These are phyloP conservation scores for Trypethelium eluteriae DNA, from an alignment of 495 filamentous ascomycete genomes.

Conservation along the genomic window DNA sequence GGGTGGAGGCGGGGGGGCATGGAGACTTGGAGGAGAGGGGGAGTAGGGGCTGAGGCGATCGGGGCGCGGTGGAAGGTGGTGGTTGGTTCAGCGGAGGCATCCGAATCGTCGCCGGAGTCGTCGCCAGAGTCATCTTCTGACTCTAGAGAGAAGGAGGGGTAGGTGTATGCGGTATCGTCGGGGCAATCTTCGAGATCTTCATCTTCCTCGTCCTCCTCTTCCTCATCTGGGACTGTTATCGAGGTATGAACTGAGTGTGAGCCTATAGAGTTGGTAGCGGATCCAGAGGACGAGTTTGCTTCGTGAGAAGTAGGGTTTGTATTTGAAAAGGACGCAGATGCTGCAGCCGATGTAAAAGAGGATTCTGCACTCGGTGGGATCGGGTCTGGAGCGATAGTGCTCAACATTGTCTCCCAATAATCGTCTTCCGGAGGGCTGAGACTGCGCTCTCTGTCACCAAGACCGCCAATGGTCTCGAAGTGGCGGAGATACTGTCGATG, in stretches of 20 bases:
- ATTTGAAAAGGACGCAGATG: conserved; percentile 41
- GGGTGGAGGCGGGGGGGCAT: background rate
- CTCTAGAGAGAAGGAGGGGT: conserved; percentile 12
- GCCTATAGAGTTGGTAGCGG: conserved; percentile 29
- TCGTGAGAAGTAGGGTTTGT: conserved; percentile 27
- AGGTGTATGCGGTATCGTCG: background rate
- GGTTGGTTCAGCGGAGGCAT: conserved; percentile 14
- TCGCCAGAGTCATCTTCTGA: conserved; percentile 25
- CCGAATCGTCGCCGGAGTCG: conserved; percentile 24
- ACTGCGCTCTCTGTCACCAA: conserved; percentile 77
- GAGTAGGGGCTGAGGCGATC: background rate
- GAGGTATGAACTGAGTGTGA: conserved; percentile 27
- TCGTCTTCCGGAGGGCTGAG: conserved; percentile 52
- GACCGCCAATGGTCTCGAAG: conserved; percentile 49
- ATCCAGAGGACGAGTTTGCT: conserved; percentile 31
- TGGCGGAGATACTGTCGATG: conserved; percentile 3
- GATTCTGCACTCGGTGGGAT: conserved; percentile 71
- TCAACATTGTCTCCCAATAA: conserved; percentile 72
- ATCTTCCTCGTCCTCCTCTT: conserved; percentile 15
- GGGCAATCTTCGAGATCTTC: conserved; percentile 9
- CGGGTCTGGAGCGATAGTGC: conserved; percentile 71
- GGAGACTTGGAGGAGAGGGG: background rate
- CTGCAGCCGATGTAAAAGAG: conserved; percentile 65
- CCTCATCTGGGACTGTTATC: conserved; percentile 26
- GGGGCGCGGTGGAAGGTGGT: background rate